Evolutionary conservation across 1,284 basidiomycete genomes (phyloP).

Genomic region (Pseudozyma sp.): DNA sequence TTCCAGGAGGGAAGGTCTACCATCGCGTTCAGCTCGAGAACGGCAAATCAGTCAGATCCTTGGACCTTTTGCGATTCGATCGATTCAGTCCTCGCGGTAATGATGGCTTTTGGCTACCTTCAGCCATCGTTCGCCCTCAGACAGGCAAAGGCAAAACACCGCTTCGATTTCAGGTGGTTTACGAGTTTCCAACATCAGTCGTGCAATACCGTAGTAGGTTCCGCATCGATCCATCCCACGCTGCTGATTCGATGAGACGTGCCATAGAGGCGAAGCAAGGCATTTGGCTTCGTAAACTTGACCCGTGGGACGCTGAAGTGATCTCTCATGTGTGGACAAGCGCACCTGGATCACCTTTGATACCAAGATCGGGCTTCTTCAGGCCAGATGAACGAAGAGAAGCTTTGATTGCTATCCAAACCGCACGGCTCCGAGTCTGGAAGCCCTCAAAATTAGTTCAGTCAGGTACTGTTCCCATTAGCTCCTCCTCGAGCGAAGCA

Average conservation of each 20-base stretch:
- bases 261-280: neutral
- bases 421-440: neutral
- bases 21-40: neutral
- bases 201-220: neutral
- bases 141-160: neutral
- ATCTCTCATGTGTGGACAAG: neutral
- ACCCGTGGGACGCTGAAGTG: neutral
- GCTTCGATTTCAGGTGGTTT: neutral
- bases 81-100: neutral
- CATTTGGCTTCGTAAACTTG: neutral
- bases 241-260: neutral
- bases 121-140: constrained; percentile 9
- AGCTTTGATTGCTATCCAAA: neutral
- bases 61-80: constrained; percentile 19
- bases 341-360: neutral
- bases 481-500: no score
- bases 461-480: neutral
- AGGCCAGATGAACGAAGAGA: neutral
- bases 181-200: neutral
- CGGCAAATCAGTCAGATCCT: neutral
- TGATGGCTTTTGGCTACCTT: constrained; percentile 13
- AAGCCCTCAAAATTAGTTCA: neutral
- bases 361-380: neutral
- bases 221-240: neutral
- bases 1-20: neutral